A percentile compares a stretch with the other conserved stretches of the same genome.
Evolutionary conservation across 192 early-diverging fungal genomes (phyloP).

Genomic region (Mortierella hygrophila): DNA sequence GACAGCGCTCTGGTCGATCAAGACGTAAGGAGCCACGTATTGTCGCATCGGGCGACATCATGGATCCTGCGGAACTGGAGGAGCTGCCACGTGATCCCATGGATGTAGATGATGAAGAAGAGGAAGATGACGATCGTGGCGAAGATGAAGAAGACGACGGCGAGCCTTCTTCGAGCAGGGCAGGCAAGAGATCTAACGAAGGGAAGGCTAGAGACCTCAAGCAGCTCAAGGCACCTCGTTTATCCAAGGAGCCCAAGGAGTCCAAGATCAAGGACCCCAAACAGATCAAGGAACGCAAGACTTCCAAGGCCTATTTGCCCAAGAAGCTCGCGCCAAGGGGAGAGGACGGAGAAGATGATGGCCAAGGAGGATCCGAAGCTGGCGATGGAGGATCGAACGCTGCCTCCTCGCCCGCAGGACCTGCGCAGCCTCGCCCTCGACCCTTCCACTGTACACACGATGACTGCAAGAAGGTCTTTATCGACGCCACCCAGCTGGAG

Average conservation of each 20-base stretch:
- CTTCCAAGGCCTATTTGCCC: constrained; percentile 11
- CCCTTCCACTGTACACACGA: constrained; percentile 52
- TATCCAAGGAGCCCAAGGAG: constrained; percentile 14
- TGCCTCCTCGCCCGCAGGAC: background rate
- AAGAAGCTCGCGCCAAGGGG: constrained; percentile 25
- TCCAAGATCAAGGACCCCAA: constrained; percentile 6
- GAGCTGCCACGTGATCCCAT: constrained; percentile 6
- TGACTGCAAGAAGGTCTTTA: constrained; percentile 56
- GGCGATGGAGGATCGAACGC: background rate
- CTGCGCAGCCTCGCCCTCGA: constrained; percentile 26
- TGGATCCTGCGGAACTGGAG: constrained; percentile 35
- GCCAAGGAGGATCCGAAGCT: background rate
- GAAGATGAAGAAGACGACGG: constrained; percentile 21
- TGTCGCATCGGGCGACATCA: constrained; percentile 55
- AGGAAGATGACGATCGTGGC: constrained; percentile 24
- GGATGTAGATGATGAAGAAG: constrained; percentile 30
- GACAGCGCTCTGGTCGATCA: constrained; percentile 46
- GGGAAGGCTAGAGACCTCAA: constrained; percentile 11
- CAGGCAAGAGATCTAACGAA: constrained; percentile 4
- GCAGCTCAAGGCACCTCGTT: background rate
- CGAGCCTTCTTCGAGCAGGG: background rate
- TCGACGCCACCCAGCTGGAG: constrained; percentile 42
- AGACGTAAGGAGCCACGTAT: constrained; percentile 50
- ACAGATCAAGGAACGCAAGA: constrained; percentile 20
- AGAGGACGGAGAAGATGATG: background rate